These are phyloP conservation scores for Misopates orontium DNA, from an alignment of 257 asterid genomes.

Conservation along the genomic window DNA sequence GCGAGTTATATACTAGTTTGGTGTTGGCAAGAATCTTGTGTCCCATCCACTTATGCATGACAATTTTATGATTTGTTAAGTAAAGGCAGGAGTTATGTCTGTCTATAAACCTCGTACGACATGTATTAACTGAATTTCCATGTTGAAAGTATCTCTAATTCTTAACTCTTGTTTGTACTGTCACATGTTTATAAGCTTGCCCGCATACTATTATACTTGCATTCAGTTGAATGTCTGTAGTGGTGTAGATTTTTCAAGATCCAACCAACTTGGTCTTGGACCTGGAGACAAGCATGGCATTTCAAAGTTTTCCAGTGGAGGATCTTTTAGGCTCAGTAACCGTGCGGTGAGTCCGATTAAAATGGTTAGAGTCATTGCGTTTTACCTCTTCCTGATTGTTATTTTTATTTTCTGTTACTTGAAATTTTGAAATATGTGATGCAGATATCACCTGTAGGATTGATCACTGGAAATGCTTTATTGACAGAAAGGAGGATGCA, in stretches of 20 bases:
- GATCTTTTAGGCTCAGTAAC: conserved; percentile 33
- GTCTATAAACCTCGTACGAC: too few species aligned
- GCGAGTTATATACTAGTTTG: too few species aligned
- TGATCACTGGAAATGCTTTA: conserved; percentile 43
- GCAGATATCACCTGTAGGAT: conserved; percentile 47
- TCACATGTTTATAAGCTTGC: too few species aligned
- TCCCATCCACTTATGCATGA: too few species aligned
- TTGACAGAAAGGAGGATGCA: conserved; percentile 43
- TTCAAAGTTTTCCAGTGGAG: conserved; percentile 35
- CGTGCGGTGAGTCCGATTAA: conserved; percentile 37
- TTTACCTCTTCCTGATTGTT: background rate
- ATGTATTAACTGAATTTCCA: too few species aligned
- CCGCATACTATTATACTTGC: too few species aligned
- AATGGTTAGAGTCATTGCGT: conserved; percentile 35
- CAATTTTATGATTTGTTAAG: too few species aligned
- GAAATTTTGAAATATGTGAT: conserved; percentile 28
- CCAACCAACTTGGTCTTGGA: conserved; percentile 33
- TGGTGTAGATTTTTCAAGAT: conserved; percentile 48
- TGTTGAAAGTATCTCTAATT: too few species aligned
- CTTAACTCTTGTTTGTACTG: too few species aligned
- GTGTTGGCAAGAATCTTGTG: too few species aligned
- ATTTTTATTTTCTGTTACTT: conserved; percentile 19
- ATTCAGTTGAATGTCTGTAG: too few species aligned
- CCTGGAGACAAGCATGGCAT: conserved; percentile 38
- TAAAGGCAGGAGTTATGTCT: too few species aligned